Conservation (phyloP, 2,329 filamentous ascomycete species). For the Hymenoscyphus salicellus region DNA sequence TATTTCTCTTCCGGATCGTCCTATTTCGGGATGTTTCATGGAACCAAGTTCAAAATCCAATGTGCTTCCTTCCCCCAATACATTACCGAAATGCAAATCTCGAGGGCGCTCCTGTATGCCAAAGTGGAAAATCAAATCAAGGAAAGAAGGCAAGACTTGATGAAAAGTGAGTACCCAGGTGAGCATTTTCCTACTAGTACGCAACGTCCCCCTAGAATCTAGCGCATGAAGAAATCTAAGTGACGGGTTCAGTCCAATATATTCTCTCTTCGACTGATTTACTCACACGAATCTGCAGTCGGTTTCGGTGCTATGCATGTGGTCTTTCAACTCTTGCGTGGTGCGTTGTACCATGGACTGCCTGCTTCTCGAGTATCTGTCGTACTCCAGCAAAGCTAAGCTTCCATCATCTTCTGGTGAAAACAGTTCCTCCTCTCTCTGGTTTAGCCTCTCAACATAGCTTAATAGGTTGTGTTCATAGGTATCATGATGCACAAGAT, state of each 20-base stretch:
- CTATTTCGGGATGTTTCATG: slow-evolving; percentile 31
- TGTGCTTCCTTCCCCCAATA: slow-evolving; percentile 35
- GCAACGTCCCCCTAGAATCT: slow-evolving; percentile 24
- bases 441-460: background rate
- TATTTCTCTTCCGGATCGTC: slow-evolving; percentile 38
- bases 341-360: background rate
- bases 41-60: slow-evolving; percentile 18
- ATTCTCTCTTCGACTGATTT: background rate
- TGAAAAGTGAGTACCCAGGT: slow-evolving; percentile 30
- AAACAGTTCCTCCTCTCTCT: background rate
- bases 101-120: slow-evolving; percentile 33
- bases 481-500: background rate
- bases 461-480: background rate
- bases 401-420: background rate
- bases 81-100: slow-evolving; percentile 41
- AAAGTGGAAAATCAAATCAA: slow-evolving; percentile 42
- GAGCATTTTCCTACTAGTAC: slow-evolving; percentile 23
- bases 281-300: slow-evolving; percentile 2
- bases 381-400: background rate
- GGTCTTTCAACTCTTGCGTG: background rate
- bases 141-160: slow-evolving; percentile 37
- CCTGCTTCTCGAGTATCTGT: background rate
- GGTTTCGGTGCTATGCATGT: background rate
- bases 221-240: slow-evolving; percentile 27
- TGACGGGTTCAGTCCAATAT: background rate